Evolutionary conservation across 805 yeast species (phyloP), one percentile per base, ranked within the genome.

Genomic region (Pichia exigua): DNA sequence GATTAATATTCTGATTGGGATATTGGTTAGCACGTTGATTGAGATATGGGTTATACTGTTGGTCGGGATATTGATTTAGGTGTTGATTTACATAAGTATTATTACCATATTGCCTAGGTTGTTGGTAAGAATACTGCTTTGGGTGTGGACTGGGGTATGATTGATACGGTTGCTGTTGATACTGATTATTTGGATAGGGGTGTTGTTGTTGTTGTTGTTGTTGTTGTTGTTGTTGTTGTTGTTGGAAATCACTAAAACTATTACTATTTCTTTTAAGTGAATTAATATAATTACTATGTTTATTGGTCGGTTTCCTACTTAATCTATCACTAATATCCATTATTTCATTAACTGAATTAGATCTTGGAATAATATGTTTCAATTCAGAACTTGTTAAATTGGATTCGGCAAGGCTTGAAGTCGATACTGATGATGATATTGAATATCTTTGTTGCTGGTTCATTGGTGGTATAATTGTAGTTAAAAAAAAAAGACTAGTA

Each of bases 321-420:
- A 77, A 75, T 53, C 65, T 68, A 27, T 63, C 64, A 27, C 75
- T 78, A 38, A 73, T 57, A 17, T 60, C 55, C 9, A 53, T 38
- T 54, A 55, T 55, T 17, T 55, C 58, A 2, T 49, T 38, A 5
- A 51, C 51, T 2, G 56, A 50, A 10, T 46, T 45, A 8, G 56
- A 44, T 24, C 58, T 46, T 17, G 55, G 55, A n/a, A 47, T 48
- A 5, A 47, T 21, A 40, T 40, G 24, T 11, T 40, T 35, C n/a
- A 35, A n/a, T n/a, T 35, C 39, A 4, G 39, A n/a, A 2, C 20
- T 11, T 17, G 39, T 40, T 12, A 40, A 20, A 11, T 40, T 40
- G 8, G 42, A 20, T 40, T 20, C 24, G 15, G 44, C 28, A 9
- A 41, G 26, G 28, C 17, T 40, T 11, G 42, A 40, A 6, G 24